Percentiles rank a stretch among this genome's conserved stretches.
These are phyloP conservation scores for Pelargonium nanum DNA, from an alignment of 345 rosid genomes.

Conservation along the genomic window DNA sequence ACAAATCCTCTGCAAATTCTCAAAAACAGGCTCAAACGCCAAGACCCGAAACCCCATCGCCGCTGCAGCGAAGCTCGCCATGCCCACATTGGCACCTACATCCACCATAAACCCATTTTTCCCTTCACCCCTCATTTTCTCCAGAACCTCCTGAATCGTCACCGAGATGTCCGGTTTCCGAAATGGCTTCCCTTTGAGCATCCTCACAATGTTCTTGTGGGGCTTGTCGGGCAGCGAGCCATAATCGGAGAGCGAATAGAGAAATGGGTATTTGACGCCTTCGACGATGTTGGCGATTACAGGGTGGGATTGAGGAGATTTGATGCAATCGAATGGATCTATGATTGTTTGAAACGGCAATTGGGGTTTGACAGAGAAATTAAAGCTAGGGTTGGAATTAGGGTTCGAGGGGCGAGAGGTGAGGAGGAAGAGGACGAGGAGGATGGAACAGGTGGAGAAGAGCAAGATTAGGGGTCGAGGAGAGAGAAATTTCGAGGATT, in stretches of 20 bases:
- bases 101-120: constrained; percentile 60
- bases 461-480: constrained; percentile 37
- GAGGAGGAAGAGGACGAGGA: constrained; percentile 35
- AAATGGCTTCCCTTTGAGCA: constrained; percentile 85
- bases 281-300: constrained; percentile 78
- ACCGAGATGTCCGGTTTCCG: constrained; percentile 83
- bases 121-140: constrained; percentile 27
- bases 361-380: constrained; percentile 11
- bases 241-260: constrained; percentile 76
- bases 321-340: constrained; percentile 57
- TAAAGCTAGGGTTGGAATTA: constrained; percentile 11
- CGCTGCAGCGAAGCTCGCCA: constrained; percentile 92
- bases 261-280: constrained; percentile 65
- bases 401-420: constrained; percentile 22
- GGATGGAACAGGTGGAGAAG: constrained; percentile 33
- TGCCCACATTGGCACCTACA: constrained; percentile 96
- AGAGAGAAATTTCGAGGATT: constrained; percentile 38
- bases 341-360: constrained; percentile 23
- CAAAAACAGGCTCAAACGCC: constrained; percentile 85
- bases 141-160: constrained; percentile 66
- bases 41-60: constrained; percentile 86
- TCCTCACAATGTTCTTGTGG: constrained; percentile 82
- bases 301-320: constrained; percentile 74
- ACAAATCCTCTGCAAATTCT: constrained; percentile 90
- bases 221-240: constrained; percentile 88